Evolutionary conservation across 345 rosid genomes (phyloP).

Genomic region (Geranium rotundifolium): DNA sequence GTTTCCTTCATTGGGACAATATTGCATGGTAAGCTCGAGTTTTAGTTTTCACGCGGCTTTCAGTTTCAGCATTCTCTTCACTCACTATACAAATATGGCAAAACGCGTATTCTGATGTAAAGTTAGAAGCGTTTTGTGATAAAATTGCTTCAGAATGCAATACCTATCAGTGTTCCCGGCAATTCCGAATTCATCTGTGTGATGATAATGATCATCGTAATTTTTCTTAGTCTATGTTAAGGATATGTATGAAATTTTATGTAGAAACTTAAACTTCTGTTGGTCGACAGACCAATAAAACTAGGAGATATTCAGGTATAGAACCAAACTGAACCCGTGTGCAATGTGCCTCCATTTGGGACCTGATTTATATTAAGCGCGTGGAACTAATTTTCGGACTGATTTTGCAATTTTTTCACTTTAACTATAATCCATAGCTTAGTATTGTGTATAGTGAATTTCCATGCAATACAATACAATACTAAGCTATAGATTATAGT

Average conservation of each 20-base stretch:
- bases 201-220: not conserved
- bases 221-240: not conserved
- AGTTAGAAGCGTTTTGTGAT: too few species aligned
- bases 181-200: not conserved
- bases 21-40: slow-evolving; percentile 27
- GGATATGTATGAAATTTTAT: not conserved
- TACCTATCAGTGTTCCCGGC: not conserved
- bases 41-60: too few species aligned
- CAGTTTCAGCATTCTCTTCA: too few species aligned
- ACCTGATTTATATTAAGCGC: slow-evolving; percentile 42
- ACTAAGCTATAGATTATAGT: too few species aligned
- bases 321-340: not conserved
- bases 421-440: too few species aligned
- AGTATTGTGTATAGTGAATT: too few species aligned
- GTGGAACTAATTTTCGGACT: too few species aligned
- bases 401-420: too few species aligned
- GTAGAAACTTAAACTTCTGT: not conserved
- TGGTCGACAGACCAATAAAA: not conserved
- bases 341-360: slow-evolving; percentile 8
- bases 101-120: too few species aligned
- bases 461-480: too few species aligned
- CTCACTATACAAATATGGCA: too few species aligned
- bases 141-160: too few species aligned
- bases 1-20: slow-evolving; percentile 67
- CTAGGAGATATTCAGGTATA: not conserved